Percentiles rank a stretch among this genome's conserved stretches.
Evolutionary conservation across 164 flowering plant genomes (phyloP).

Genomic region (Chimonanthus praecox): DNA sequence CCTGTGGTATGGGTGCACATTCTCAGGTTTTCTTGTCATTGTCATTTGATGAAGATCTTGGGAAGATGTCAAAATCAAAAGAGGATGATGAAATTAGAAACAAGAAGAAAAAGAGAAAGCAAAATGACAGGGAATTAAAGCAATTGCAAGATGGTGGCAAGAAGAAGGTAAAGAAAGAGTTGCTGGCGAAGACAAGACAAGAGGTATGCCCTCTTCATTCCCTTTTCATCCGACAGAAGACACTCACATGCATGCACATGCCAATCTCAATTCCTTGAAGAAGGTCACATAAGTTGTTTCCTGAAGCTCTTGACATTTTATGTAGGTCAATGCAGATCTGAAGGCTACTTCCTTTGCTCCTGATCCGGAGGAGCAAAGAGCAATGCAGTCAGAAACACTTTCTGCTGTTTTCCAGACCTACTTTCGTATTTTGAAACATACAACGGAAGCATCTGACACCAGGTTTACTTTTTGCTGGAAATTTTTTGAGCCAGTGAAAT

Average conservation of each 20-base stretch:
- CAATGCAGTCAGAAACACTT: constrained; percentile 77
- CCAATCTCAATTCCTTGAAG: no score
- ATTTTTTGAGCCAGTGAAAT: neutral
- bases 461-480: constrained; percentile 31
- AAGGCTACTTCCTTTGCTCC: constrained; percentile 62
- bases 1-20: neutral
- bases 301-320: constrained; percentile 2
- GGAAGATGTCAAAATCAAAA: constrained; percentile 34
- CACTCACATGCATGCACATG: neutral
- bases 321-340: constrained; percentile 76
- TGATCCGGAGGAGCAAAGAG: constrained; percentile 50
- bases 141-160: constrained; percentile 42
- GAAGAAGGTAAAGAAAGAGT: constrained; percentile 53
- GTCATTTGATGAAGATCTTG: constrained; percentile 82
- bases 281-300: neutral
- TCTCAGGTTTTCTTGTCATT: constrained; percentile 72
- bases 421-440: constrained; percentile 75
- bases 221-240: neutral
- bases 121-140: constrained; percentile 36
- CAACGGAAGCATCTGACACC: constrained; percentile 31
- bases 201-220: constrained; percentile 51
- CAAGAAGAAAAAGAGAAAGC: constrained; percentile 40
- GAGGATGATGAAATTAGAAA: constrained; percentile 29
- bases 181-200: constrained; percentile 53
- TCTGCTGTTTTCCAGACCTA: constrained; percentile 84